These are phyloP conservation scores for Penicillium hordei DNA, from an alignment of 2,329 filamentous ascomycete genomes.

Conservation along the genomic window DNA sequence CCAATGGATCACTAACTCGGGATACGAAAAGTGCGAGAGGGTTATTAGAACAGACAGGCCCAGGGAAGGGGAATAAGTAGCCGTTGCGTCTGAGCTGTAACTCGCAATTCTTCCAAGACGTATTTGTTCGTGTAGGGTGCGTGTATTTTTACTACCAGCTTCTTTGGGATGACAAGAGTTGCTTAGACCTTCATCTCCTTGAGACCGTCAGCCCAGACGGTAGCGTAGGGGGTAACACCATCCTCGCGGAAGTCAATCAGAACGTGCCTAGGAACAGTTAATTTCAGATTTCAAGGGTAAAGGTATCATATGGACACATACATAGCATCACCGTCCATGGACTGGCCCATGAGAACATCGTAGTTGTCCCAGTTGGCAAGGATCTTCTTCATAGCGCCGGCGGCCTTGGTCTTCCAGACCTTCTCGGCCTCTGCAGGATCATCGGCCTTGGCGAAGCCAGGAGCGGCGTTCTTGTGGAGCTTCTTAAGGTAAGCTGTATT, in stretches of 20 bases:
- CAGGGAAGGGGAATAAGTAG: constrained; percentile 15
- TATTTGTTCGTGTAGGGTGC: constrained; percentile 28
- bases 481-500: constrained; percentile 82
- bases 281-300: background rate
- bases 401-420: constrained; percentile 58
- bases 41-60: constrained; percentile 21
- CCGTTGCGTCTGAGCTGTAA: constrained; percentile 14
- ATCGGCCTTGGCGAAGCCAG: constrained; percentile 55
- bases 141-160: constrained; percentile 18
- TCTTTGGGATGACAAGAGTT: background rate
- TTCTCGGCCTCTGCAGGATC: constrained; percentile 66
- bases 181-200: constrained; percentile 84
- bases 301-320: constrained; percentile 50
- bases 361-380: constrained; percentile 93
- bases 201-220: constrained; percentile 94
- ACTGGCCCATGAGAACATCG: constrained; percentile 90
- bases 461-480: constrained; percentile 69
- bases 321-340: constrained; percentile 93
- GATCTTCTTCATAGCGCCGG: constrained; percentile 75
- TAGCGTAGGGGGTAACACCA: constrained; percentile 83
- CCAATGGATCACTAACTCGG: constrained; percentile 27
- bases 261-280: constrained; percentile 62
- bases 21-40: constrained; percentile 28
- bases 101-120: constrained; percentile 24
- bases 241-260: constrained; percentile 98